A percentile compares a stretch with the other conserved stretches of the same genome.
These are phyloP conservation scores for Xerophyta viscosa DNA, from an alignment of 106 monocot genomes.

Conservation along the genomic window DNA sequence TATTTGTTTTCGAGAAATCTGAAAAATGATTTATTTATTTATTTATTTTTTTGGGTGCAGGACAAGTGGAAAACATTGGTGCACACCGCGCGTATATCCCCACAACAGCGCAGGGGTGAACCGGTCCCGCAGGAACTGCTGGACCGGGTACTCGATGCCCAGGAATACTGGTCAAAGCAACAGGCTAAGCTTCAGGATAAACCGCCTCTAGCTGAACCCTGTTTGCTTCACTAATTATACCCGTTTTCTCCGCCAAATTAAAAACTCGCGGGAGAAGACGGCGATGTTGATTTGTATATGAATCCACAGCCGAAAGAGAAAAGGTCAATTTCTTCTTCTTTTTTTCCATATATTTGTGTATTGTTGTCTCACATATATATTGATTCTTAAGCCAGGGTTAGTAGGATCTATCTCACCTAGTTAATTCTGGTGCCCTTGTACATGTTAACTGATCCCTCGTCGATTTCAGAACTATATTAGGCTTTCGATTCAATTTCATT, in stretches of 20 bases:
- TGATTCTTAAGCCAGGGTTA: constrained; percentile 9
- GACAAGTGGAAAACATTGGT: constrained; percentile 99
- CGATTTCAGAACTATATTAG: too few species aligned
- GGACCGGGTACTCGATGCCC: constrained; percentile 77
- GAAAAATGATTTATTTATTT: too few species aligned
- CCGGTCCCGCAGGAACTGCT: constrained; percentile 93
- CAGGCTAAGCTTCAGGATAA: constrained; percentile 65
- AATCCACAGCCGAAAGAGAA: background rate
- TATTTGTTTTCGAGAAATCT: too few species aligned
- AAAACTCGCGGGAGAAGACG: background rate
- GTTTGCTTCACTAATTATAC: constrained; percentile 18
- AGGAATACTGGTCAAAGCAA: constrained; percentile 81
- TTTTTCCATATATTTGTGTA: constrained; percentile 6
- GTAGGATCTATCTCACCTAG: constrained; percentile 3
- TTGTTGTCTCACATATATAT: background rate
- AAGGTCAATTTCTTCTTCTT: too few species aligned
- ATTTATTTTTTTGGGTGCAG: constrained; percentile 23
- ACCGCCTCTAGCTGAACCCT: constrained; percentile 15
- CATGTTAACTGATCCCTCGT: constrained; percentile 1
- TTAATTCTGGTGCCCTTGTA: constrained; percentile 1
- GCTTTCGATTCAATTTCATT: too few species aligned
- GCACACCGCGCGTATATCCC: constrained; percentile 83
- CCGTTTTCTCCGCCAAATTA: background rate
- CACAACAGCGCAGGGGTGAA: constrained; percentile 91
- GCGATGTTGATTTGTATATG: background rate